Base-by-base conservation (phyloP, 208 protist genomes). In the Leishmania braziliensis region DNA sequence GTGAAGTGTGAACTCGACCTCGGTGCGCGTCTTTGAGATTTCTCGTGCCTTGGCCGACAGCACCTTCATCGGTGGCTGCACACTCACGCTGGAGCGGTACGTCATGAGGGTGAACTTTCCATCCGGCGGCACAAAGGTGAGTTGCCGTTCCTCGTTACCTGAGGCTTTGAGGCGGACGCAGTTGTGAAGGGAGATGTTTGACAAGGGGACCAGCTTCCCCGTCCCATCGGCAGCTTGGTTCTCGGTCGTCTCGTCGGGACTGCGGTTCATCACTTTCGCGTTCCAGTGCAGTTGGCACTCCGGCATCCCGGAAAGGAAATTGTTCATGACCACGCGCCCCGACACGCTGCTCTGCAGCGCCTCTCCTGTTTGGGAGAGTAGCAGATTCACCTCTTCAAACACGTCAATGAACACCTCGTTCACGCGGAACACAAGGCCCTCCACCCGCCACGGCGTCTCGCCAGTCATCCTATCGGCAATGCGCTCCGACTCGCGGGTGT, bases 351-450 rank as follows among this genome's bases (percentile, higher is more conserved):
- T 93, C 79, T 98, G 92, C 72, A 99, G 86, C 36, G 99, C 89
- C 46, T 94, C 95, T 26, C 97, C 98, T 23, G 96, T 91, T 46
- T 87, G 77, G 0, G 98, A 98, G 81, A 99, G 90, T 12, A 99
- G 89, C 26, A 99, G 84, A 84, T 99, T 99, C 33, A 99, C 95
- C 60, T 97, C 89, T 88, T 99, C 99, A 51, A 99, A 84, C 6
- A 99, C 98, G 83, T 99, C 99, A 51, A 99, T 92, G 86, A 99
- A 99, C 33, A 99, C 88, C 86, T 99, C 98, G 88, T 99, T 99
- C 60, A 97, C 95, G 39, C 90, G 83, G 88, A 99, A 99, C 78
- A 96, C 91, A 70, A 99, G 94, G 50, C 95, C 97, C 43, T 97
- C 92, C 33, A 89, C 90, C 36, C 99, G 82, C 98, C 98, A 99